Base-by-base conservation (phyloP, 352 stramenopile genomes). In the Thalassiosira hispida region DNA sequence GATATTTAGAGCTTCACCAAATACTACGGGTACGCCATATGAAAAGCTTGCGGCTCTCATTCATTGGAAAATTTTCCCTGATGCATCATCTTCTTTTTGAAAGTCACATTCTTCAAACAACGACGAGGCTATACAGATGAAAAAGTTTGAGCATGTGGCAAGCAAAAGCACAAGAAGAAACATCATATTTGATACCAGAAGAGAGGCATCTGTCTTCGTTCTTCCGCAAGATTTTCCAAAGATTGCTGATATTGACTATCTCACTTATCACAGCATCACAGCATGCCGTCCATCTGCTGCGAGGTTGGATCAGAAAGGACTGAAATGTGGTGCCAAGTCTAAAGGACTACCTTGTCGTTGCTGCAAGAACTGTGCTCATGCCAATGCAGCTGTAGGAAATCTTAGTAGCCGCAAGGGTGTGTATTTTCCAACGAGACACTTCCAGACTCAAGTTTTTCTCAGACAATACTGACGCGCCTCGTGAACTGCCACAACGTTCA, bases 231-330 rank as follows among this genome's bases (percentile, higher is more conserved):
- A 82, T 49, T 78, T 73, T 60, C 61, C 74, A 16, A 57, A 14
- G 2, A 62, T 92, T 6, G 77, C 68, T 5, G 79, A 88, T 49
- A 84, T 86, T 56, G 59, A 85, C 0, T 91, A 79, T 53, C 23
- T 88, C 1, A 65, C 91, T 9, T 84, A 84, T 49, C 60, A 88
- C 47, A 84, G 91, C 70, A 81, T 92, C 69, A n/a, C 79, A 57
- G 74, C 73, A 11, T 92, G 79, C 69, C 20, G 42, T 23, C 87
- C 89, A 49, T 76, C 70, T 1, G 68, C 75, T 70, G 59, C 79
- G 27, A 70, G 83, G 22, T 68, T 86, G 20, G 68, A 63, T 31
- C 75, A 81, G 33, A 70, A 71, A 52, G 49, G 75, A 69, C 69
- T 69, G 42, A 83, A 87, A 35, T 5, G 20, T 9, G n/a, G n/a